Base-by-base conservation (phyloP, 2,329 filamentous ascomycete species). In the Boeremia lycopersici region DNA sequence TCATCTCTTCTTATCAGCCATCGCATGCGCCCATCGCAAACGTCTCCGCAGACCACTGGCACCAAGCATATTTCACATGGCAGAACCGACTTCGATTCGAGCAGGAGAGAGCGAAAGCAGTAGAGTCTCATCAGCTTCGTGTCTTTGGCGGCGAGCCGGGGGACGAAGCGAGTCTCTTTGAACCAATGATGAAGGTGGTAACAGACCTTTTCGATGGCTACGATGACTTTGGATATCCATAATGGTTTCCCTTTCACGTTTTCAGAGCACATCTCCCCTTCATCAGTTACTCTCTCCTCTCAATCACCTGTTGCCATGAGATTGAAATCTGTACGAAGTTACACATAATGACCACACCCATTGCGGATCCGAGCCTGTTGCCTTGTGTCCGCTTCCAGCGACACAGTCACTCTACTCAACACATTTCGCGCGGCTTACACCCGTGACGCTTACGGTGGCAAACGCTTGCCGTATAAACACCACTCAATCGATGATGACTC, bases 161-260 rank as follows among this genome's bases (percentile, higher is more conserved):
- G 48, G 76, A 78, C 53, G 77, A 78, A 60, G 67, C 68, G 62
- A 70, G 69, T 56, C 70, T 80, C 12, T 69, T 77, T 45, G 77
- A 75, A 45, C 73, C 76, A 2, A 80, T 80, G 78, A 62, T 80
- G 55, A 76, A 77, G 64, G 78, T 80, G 10, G 77, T 80, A 17
- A 76, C 76, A 48, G 73, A 75, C 57, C 70, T 80, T 12, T 80
- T 80, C 59, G 70, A 78, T 51, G 77, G 76, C 29, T 64, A 69
- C 48, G 73, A 76, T 55, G 78, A 80, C 62, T 80, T 78, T 54
- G 73, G 77, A 46, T 76, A 78, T 59, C 71, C 74, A 35, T 78
- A 68, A 73, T 55, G 47, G 43, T 50, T 48, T 46, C 23, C 17
- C 26, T 39, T 50, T 33, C 47, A 46, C 35, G 31, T 26, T 6